Evolutionary conservation across 2,329 filamentous ascomycete genomes (phyloP).

Genomic region (Xylaria arbuscula): DNA sequence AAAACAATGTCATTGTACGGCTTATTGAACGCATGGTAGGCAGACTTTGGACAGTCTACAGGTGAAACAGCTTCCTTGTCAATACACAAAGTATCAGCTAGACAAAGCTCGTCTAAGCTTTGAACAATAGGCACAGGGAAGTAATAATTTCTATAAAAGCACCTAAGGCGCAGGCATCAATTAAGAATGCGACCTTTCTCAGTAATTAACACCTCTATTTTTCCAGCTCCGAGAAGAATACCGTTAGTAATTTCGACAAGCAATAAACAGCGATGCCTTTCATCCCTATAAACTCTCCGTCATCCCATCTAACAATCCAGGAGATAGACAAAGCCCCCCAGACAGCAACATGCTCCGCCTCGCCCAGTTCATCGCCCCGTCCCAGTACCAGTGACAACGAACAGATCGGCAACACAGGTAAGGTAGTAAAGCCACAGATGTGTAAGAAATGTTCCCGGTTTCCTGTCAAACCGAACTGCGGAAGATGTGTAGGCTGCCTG

Average conservation of each 20-base stretch:
- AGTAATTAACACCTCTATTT: neutral
- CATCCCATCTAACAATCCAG: neutral
- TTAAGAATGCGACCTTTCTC: neutral
- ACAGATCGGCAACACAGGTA: neutral
- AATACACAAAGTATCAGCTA: too few species aligned
- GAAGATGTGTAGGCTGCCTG: neutral
- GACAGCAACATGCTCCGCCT: neutral
- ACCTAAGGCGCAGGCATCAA: neutral
- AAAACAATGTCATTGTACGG: too few species aligned
- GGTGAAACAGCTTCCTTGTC: too few species aligned
- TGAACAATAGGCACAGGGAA: too few species aligned
- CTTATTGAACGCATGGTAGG: too few species aligned
- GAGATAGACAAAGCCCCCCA: neutral
- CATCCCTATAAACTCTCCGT: neutral
- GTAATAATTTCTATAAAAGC: too few species aligned
- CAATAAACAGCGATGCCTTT: neutral
- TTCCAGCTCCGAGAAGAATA: neutral
- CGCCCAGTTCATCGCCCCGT: neutral
- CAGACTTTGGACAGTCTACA: too few species aligned
- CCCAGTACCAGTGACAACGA: neutral
- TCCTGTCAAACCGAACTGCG: neutral
- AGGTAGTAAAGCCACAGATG: neutral
- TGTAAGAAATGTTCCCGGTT: neutral
- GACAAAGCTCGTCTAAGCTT: too few species aligned
- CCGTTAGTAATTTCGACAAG: neutral